Evolutionary conservation across 129 eudicot genomes (phyloP).

Genomic region (Arctium minus): DNA sequence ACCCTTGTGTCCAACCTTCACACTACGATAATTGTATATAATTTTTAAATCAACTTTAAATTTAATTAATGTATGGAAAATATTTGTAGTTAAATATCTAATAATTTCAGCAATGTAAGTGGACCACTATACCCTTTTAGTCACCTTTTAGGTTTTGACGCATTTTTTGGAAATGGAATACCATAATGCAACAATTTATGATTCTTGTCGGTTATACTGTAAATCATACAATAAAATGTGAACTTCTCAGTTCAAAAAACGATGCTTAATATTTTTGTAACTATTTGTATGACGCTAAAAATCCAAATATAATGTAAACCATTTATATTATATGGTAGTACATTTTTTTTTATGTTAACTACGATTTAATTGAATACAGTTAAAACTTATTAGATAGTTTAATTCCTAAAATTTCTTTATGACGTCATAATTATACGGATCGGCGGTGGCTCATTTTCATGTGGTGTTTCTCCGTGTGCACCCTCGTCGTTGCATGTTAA

Average conservation of each 20-base stretch:
- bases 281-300: not conserved
- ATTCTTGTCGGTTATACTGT: not conserved
- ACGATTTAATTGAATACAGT: not conserved
- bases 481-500: slow-evolving; percentile 33
- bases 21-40: too few relatives aligned
- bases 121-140: not conserved
- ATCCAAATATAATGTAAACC: not conserved
- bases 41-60: too few relatives aligned
- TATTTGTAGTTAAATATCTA: not conserved
- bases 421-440: slow-evolving; percentile 35
- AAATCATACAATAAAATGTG: not conserved
- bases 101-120: not conserved
- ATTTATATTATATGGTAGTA: not conserved
- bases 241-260: not conserved
- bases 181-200: not conserved
- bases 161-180: not conserved
- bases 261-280: too few relatives aligned
- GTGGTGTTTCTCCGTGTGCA: slow-evolving; percentile 3
- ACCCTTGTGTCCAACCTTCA: too few relatives aligned
- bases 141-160: not conserved
- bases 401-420: not conserved
- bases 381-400: slow-evolving; percentile 2
- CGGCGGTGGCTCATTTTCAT: slow-evolving; percentile 38
- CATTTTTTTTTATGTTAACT: not conserved
- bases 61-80: too few relatives aligned